Base-by-base conservation (phyloP, 352 stramenopile genomes). In the Globisporangium yorkense region DNA sequence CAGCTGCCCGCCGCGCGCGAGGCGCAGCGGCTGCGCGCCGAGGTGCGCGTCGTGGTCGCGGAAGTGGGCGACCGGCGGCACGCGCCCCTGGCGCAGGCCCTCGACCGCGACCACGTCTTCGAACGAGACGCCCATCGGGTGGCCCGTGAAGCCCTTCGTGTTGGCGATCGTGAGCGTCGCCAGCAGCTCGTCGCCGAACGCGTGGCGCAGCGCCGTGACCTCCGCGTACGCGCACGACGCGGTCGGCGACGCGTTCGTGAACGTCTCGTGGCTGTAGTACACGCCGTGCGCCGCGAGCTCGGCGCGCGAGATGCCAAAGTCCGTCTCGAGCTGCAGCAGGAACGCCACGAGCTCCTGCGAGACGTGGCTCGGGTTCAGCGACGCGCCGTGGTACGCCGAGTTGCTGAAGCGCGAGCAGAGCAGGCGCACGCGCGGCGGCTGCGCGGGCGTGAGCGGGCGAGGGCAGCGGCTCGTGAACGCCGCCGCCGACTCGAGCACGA, bases 221-320 rank as follows among this genome's bases (percentile, higher is more conserved):
- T 99, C 96, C 57, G 98, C 97, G 59, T 88, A 95, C n/a, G 95
- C 87, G 75, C 96, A 99, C 56, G 89, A 97, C 10, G 79, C 81
- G 45, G 74, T 94, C 33, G 85, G 74, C 3, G 93, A 97, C 20
- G 95, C 91, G 76, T 99, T 97, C 27, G 95, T 99, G 59, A 89
- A 94, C 21, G 96, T 98, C 70, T 99, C 96, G 66, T 99, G 96
- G 51, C 89, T 98, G 74, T 98, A 98, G 72, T 98, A 99, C 21
- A 98, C 91, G 62, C 96, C 96, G 57, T 97, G 75, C 10, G 65
- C 72, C 3, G 92, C 94, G 55, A 99, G 93, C 53, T 97, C 77
- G 41, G 81, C 71, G 45, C 95, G 90, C 29, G 85, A 89, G 50
- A 99, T 97, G 52, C 89, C 88, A 61, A 97, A 92, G 47, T 94